Conservation (phyloP, 176 grass and related monocot genomes). For the sorghum (Sorghum bicolor) region Sorghum_bicolor_NCBIv3 NC_012870.2:69483501-69484000, state of each 20-base stretch:
- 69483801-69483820: not conserved
- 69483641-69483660: constrained; percentile 55
- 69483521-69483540: constrained; percentile 99
- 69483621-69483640: constrained; percentile 12
- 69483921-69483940: not conserved
- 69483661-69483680: constrained; percentile 95
- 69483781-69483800: not conserved
- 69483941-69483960: not conserved
- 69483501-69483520: constrained; percentile 99
- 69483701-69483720: constrained; percentile 66
- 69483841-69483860: not conserved
- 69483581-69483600: not conserved
- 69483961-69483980: not conserved
- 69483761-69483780: constrained; percentile 97
- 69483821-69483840: not conserved
- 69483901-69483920: constrained; percentile 6
- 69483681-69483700: constrained; percentile 81
- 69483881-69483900: not conserved
- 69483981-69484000: not conserved
- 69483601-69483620: not conserved
- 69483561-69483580: not conserved
- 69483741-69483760: constrained; percentile 94
- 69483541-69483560: constrained; percentile 33
- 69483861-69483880: not conserved
- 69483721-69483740: constrained; percentile 76